phyloP scores from a whole-genome alignment of 768 basidiomycete genomes.

The Auriscalpium orientale region DNA sequence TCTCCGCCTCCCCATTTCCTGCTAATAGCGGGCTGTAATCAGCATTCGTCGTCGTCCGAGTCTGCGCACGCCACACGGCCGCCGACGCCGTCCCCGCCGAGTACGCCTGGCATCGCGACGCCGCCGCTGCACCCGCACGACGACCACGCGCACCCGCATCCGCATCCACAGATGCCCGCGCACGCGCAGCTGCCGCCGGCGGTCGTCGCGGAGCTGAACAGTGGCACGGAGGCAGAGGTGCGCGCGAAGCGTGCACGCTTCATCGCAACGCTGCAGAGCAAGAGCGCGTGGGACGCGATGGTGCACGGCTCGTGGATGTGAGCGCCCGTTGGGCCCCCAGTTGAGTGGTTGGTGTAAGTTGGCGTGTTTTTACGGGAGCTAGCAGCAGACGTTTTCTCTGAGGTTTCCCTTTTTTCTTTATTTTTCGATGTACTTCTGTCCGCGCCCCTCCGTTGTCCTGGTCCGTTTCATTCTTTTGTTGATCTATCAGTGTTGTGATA shows the following conservation, averaged over 20 bases:
- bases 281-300: slow-evolving; percentile 61
- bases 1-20: slow-evolving; percentile 19
- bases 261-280: slow-evolving; percentile 48
- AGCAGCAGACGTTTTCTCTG: too few species aligned
- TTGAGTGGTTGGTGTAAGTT: too few species aligned
- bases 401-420: too few species aligned
- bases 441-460: too few species aligned
- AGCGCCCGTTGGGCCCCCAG: slow-evolving; percentile 4
- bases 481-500: too few species aligned
- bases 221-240: slow-evolving; percentile 15
- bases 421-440: too few species aligned
- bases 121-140: slow-evolving; percentile 3
- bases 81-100: slow-evolving; percentile 6
- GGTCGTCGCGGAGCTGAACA: slow-evolving; percentile 5
- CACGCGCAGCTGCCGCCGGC: slow-evolving; percentile 1
- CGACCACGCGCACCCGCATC: slow-evolving; percentile 3
- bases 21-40: not conserved
- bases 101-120: slow-evolving; percentile 7
- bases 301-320: slow-evolving; percentile 63
- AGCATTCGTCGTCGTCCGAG: not conserved
- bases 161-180: not conserved
- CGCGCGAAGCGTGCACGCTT: slow-evolving; percentile 39
- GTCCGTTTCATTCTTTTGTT: too few species aligned
- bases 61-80: slow-evolving; percentile 6
- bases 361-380: too few species aligned